Conservation (phyloP, 352 stramenopile species). For the Phytopythium vexans region DNA sequence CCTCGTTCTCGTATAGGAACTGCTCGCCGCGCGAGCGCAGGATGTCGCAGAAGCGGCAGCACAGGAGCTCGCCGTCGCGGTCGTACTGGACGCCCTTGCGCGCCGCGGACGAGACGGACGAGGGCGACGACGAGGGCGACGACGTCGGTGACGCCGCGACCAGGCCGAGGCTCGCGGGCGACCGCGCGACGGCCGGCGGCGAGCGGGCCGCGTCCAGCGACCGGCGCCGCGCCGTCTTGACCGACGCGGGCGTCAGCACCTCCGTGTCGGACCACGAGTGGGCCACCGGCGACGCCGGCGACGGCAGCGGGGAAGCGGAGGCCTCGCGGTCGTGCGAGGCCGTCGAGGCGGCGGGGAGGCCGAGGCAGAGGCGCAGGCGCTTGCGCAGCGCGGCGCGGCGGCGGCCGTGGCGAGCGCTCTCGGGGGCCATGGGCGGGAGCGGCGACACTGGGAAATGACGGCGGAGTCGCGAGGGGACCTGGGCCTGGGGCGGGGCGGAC, state of each 20-base stretch:
- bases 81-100: conserved; percentile 76
- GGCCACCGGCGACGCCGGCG: conserved; percentile 9
- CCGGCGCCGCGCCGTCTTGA: conserved; percentile 12
- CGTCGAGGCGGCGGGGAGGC: not conserved
- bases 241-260: conserved; percentile 22
- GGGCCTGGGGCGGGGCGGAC: not conserved
- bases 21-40: conserved; percentile 51
- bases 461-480: no score
- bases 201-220: conserved; percentile 13
- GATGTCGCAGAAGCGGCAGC: conserved; percentile 86
- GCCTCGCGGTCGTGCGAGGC: not conserved
- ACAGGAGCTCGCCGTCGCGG: conserved; percentile 53
- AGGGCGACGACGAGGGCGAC: conserved; percentile 21
- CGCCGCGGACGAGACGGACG: conserved; percentile 35
- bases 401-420: not conserved
- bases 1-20: conserved; percentile 80
- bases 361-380: conserved; percentile 22
- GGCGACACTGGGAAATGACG: not conserved
- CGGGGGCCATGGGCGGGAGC: not conserved
- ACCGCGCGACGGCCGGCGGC: conserved; percentile 12
- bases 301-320: not conserved
- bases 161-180: conserved; percentile 10
- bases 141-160: conserved; percentile 9
- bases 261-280: conserved; percentile 47
- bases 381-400: conserved; percentile 17